Evolutionary conservation across 169 alveolate genomes (phyloP).

Genomic region (Theileria parva): DNA sequence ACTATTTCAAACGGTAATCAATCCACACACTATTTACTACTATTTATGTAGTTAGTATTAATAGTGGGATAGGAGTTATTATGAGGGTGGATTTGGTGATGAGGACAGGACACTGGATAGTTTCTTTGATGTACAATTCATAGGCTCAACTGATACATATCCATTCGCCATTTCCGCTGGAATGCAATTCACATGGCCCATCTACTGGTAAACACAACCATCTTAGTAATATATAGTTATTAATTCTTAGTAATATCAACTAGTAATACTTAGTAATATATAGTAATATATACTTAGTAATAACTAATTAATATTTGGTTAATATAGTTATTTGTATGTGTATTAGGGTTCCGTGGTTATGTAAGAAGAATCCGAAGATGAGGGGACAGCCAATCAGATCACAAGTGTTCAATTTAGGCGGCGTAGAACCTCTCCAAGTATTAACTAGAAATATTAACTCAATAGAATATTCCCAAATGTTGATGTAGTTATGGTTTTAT

Average conservation of each 20-base stretch:
- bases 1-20: conserved; percentile 72
- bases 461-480: neutral
- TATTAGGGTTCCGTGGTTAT: conserved; percentile 74
- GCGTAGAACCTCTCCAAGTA: conserved; percentile 83
- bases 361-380: conserved; percentile 75
- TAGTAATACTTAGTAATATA: neutral
- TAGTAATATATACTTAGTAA: too few species aligned
- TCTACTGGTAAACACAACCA: conserved; percentile 61
- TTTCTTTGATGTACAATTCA: conserved; percentile 82
- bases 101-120: conserved; percentile 70
- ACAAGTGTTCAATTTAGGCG: conserved; percentile 78
- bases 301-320: too few species aligned
- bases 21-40: too few species aligned
- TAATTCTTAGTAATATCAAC: neutral
- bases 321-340: neutral
- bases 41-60: neutral
- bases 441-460: too few species aligned
- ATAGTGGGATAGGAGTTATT: conserved; percentile 64
- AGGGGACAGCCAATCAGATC: conserved; percentile 83
- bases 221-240: neutral
- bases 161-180: conserved; percentile 81
- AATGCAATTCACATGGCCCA: conserved; percentile 79
- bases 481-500: conserved; percentile 77
- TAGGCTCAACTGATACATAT: conserved; percentile 80
- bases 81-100: conserved; percentile 78